Evolutionary conservation across 2,329 filamentous ascomycete species (phyloP).

Genomic region (Ceratocystiopsis sp.): DNA sequence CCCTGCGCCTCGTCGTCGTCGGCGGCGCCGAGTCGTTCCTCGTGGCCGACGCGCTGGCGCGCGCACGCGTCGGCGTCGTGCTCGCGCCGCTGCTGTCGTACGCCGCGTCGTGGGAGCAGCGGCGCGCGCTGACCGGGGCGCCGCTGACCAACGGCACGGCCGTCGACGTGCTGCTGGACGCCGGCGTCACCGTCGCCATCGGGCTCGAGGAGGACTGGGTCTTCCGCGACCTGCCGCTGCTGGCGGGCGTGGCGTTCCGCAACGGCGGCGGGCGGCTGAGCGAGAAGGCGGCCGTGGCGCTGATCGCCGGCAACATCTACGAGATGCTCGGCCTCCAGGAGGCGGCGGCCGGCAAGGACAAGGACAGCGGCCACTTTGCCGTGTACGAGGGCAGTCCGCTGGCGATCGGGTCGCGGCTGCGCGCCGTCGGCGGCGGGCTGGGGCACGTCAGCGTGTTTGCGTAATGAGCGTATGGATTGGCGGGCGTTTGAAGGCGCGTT

Average conservation of each 20-base stretch:
- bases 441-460: slow-evolving; percentile 13
- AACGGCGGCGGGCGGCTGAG: slow-evolving; percentile 38
- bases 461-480: too few relatives aligned
- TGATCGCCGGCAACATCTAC: slow-evolving; percentile 40
- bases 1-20: slow-evolving; percentile 36
- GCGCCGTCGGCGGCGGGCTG: slow-evolving; percentile 31
- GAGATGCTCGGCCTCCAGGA: slow-evolving; percentile 32
- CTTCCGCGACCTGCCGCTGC: slow-evolving; percentile 39
- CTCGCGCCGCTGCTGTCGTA: slow-evolving; percentile 42
- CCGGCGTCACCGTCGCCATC: slow-evolving; percentile 40
- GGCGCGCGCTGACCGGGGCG: slow-evolving; percentile 43
- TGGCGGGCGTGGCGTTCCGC: slow-evolving; percentile 40
- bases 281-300: slow-evolving; percentile 35
- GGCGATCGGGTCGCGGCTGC: slow-evolving; percentile 37
- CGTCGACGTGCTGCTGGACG: slow-evolving; percentile 37
- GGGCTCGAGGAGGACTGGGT: slow-evolving; percentile 46
- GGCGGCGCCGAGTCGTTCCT: slow-evolving; percentile 48
- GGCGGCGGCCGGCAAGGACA: slow-evolving; percentile 12
- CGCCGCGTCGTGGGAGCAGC: slow-evolving; percentile 40
- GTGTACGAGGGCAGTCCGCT: slow-evolving; percentile 47
- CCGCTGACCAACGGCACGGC: slow-evolving; percentile 49
- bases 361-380: slow-evolving; percentile 31
- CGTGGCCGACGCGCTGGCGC: slow-evolving; percentile 38
- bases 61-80: slow-evolving; percentile 39
- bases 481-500: too few relatives aligned